These are phyloP conservation scores for Paraphaeosphaeria minitans DNA, from an alignment of 2,329 filamentous ascomycete species.

Conservation along the genomic window DNA sequence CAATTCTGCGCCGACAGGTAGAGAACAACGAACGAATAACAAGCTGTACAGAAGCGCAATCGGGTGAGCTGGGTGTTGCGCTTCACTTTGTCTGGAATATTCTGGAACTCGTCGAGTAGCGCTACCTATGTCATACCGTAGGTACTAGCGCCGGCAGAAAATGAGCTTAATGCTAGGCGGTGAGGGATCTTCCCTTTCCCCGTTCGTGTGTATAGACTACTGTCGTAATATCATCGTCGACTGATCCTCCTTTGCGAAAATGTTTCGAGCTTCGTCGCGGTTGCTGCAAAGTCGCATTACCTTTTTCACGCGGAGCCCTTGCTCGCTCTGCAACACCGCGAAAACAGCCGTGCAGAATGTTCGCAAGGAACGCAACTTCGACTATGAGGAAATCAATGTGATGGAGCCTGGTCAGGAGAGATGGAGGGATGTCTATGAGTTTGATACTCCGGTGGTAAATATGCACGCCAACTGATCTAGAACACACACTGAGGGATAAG, in stretches of 20 bases:
- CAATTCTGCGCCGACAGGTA: slow-evolving; percentile 3
- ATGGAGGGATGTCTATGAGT: slow-evolving; percentile 78
- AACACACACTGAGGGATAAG: slow-evolving; percentile 35
- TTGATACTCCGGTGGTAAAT: slow-evolving; percentile 77
- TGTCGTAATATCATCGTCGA: background rate
- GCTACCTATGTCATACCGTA: slow-evolving; percentile 39
- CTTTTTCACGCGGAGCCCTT: slow-evolving; percentile 74
- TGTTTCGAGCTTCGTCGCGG: slow-evolving; percentile 41
- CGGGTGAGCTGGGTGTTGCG: slow-evolving; percentile 17
- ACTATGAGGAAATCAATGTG: slow-evolving; percentile 72
- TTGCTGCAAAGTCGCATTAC: slow-evolving; percentile 64
- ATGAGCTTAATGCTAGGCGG: slow-evolving; percentile 27
- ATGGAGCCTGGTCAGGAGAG: slow-evolving; percentile 64
- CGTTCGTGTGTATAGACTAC: slow-evolving; percentile 7
- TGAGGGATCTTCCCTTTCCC: slow-evolving; percentile 13
- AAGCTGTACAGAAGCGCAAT: slow-evolving; percentile 13
- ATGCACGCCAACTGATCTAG: background rate
- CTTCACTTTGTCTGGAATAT: slow-evolving; percentile 37
- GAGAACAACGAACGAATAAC: slow-evolving; percentile 8
- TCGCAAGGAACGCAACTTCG: slow-evolving; percentile 69
- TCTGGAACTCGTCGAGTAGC: slow-evolving; percentile 36
- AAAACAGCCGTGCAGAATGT: slow-evolving; percentile 71
- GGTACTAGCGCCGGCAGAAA: slow-evolving; percentile 31
- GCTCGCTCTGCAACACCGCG: slow-evolving; percentile 72
- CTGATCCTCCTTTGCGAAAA: slow-evolving; percentile 13